Evolutionary conservation across 352 stramenopile species (phyloP), one percentile per base, ranked within the genome.

Genomic region (Globisporangium orthogonon): DNA sequence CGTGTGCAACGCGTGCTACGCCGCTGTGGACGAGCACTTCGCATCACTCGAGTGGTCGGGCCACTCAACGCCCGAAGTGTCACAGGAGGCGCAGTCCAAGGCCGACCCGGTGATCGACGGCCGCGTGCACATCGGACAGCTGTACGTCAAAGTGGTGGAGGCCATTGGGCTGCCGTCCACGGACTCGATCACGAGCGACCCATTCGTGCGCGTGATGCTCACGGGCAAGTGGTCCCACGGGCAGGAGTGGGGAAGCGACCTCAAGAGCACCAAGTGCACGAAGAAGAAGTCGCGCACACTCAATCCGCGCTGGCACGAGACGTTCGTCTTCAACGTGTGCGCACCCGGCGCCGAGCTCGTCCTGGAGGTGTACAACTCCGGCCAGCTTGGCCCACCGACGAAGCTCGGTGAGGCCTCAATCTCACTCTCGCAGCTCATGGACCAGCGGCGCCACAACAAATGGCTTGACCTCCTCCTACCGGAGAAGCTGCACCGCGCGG

Each of bases 251-350:
- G 81, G 78, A 1, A 85, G 83, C 46, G 81, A 94, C 47, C 70
- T 91, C 56, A 86, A 89, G 65, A 89, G 75, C 50, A 68, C 78
- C 64, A 89, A 89, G 58, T 90, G 82, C 58, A 94, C 83, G 9
- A 94, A 94, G 70, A 89, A 89, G 48, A 94, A 91, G 65, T 91
- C 79, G 33, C 81, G 83, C 44, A 94, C 83, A 44, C 71, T 94
- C 31, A 94, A 94, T 53, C 83, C 83, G 31, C 83, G 83, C 30
- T 94, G 83, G 83, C 83, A 94, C 56, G 83, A 94, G 57, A 94
- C 79, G 10, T 94, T 94, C 48, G 83, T 94, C 43, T 94, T 91
- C 65, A 94, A 94, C 57, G 83, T 94, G 35, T 94, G 81, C 50
- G 83, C 83, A 4, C 83, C 83, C 4, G 83, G 83, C n/a, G 83